phyloP scores from a whole-genome alignment of 1,284 basidiomycete species.

The Ustilago xerochloae region DNA sequence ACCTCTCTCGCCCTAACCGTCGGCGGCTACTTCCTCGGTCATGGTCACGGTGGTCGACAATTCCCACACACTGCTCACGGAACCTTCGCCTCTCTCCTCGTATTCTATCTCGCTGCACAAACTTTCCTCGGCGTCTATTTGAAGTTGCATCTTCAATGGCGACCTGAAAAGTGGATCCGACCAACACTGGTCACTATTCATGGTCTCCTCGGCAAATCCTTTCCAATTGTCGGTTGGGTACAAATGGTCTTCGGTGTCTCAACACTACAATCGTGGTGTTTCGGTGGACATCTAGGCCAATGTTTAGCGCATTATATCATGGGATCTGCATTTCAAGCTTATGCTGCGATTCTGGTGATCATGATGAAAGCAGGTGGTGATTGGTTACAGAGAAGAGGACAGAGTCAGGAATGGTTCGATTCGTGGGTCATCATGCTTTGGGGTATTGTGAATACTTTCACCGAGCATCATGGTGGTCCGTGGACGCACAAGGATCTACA shows the following conservation, averaged over 20 bases:
- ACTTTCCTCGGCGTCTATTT: conserved; percentile 84
- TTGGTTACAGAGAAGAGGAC: conserved; percentile 76
- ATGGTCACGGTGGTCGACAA: conserved; percentile 59
- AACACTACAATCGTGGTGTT: conserved; percentile 72
- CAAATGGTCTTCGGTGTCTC: conserved; percentile 63
- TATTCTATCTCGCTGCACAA: conserved; percentile 71
- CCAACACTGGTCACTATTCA: conserved; percentile 81
- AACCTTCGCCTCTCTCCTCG: conserved; percentile 56
- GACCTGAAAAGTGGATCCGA: conserved; percentile 77
- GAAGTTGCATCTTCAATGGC: conserved; percentile 83
- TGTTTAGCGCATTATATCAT: conserved; percentile 77
- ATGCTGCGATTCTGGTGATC: conserved; percentile 84
- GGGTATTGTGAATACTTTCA: conserved; percentile 89
- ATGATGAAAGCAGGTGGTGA: conserved; percentile 83
- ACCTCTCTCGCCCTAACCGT: conserved; percentile 55
- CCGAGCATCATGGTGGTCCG: conserved; percentile 72
- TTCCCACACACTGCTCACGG: conserved; percentile 66
- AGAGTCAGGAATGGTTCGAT: conserved; percentile 87
- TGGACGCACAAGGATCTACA: conserved; percentile 90
- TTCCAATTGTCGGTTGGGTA: conserved; percentile 81
- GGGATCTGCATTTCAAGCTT: conserved; percentile 74
- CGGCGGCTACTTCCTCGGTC: conserved; percentile 62
- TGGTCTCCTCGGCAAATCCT: conserved; percentile 83
- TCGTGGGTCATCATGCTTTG: conserved; percentile 87
- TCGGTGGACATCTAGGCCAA: conserved; percentile 75